phyloP scores from a whole-genome alignment of 768 basidiomycete species.

The Lactifluus subvellereus region DNA sequence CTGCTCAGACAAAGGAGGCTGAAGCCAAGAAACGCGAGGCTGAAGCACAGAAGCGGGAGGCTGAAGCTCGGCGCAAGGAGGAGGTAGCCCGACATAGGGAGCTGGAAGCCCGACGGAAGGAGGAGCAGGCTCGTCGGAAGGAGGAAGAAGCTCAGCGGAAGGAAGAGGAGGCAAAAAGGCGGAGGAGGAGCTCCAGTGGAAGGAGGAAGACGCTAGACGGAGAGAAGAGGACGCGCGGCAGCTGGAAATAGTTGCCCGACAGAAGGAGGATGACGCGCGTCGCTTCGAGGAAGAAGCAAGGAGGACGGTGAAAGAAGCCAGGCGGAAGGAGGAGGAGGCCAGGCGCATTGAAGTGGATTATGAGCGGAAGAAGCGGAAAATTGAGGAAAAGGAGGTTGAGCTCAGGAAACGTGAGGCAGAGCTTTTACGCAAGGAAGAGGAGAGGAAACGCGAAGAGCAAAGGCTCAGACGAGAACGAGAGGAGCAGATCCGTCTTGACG shows the following conservation, averaged over 20 bases:
- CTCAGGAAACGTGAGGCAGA: constrained; percentile 19
- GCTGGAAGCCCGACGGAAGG: no score
- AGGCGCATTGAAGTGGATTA: constrained; percentile 32
- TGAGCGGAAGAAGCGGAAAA: constrained; percentile 16
- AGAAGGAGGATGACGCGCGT: constrained; percentile 30
- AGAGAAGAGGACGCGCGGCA: constrained; percentile 27
- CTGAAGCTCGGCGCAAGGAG: no score
- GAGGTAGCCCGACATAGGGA: no score
- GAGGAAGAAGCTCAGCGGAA: constrained; percentile 33
- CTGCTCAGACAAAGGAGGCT: neutral
- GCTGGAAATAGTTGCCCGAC: constrained; percentile 29
- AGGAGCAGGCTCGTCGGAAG: constrained; percentile 26
- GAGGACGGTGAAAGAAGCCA: constrained; percentile 11
- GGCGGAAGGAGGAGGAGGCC: constrained; percentile 1
- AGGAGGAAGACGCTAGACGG: constrained; percentile 34
- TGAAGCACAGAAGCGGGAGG: no score
- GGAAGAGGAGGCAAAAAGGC: constrained; percentile 29
- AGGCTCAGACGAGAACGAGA: constrained; percentile 13
- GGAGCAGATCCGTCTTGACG: neutral
- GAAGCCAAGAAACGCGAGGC: no score
- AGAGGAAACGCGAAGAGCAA: neutral
- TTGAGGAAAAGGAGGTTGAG: constrained; percentile 19
- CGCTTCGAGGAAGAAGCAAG: constrained; percentile 32
- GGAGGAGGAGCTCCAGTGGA: constrained; percentile 30
- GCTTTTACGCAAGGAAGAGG: constrained; percentile 14